phyloP scores from a whole-genome alignment of 768 basidiomycete species.

The Coprinopsis cinerea region DNA sequence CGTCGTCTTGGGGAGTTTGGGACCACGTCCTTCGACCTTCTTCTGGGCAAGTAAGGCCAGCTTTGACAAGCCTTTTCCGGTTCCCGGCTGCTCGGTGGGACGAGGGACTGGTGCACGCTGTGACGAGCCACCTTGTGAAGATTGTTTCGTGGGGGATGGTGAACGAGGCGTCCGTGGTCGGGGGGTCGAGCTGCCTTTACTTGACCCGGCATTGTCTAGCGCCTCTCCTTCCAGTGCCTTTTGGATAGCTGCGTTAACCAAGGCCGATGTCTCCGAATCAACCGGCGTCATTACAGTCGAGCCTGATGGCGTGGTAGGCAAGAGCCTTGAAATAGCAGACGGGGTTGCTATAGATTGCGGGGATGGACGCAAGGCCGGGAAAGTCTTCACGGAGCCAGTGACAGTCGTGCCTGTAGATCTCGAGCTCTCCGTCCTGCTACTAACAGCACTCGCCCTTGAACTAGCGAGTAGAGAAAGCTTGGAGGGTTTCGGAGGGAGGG shows the following conservation, averaged over 20 bases:
- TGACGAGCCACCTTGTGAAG: not conserved
- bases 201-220: slow-evolving; percentile 30
- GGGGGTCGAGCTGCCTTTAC: slow-evolving; percentile 14
- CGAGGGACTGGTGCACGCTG: not conserved
- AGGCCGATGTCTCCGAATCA: slow-evolving; percentile 48
- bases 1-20: slow-evolving; percentile 38
- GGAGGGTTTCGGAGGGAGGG: slow-evolving; percentile 26
- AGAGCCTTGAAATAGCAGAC: slow-evolving; percentile 22
- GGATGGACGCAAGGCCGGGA: slow-evolving; percentile 65
- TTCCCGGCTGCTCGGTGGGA: slow-evolving; percentile 2
- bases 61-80: slow-evolving; percentile 23
- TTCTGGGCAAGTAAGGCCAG: slow-evolving; percentile 69
- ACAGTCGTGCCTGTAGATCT: slow-evolving; percentile 48
- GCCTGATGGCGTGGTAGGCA: slow-evolving; percentile 18
- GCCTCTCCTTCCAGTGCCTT: slow-evolving; percentile 62
- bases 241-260: slow-evolving; percentile 60
- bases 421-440: slow-evolving; percentile 41
- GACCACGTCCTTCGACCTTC: slow-evolving; percentile 40
- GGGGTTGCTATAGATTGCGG: slow-evolving; percentile 42
- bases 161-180: slow-evolving; percentile 14
- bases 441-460: slow-evolving; percentile 49
- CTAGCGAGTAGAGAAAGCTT: slow-evolving; percentile 67
- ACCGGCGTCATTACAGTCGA: slow-evolving; percentile 13
- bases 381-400: slow-evolving; percentile 64
- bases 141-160: slow-evolving; percentile 10